Conservation (phyloP, 495 filamentous ascomycete species). For the Bombardia bombarda region DNA sequence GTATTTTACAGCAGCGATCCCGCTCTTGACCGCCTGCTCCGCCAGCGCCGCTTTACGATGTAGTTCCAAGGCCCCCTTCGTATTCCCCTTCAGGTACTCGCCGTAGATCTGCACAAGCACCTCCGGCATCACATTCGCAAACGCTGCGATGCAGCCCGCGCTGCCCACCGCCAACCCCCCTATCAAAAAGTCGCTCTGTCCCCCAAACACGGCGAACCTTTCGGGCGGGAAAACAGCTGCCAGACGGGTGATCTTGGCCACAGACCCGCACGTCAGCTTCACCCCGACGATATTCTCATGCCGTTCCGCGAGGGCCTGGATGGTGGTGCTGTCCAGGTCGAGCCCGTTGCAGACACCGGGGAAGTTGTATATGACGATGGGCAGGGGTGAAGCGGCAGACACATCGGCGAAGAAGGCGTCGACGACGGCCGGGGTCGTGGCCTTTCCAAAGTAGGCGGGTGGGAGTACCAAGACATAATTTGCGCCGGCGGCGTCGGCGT, state of each 20-base stretch:
- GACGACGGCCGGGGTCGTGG: conserved; percentile 49
- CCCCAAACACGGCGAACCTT: conserved; percentile 58
- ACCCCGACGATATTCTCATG: conserved; percentile 49
- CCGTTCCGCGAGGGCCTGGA: conserved; percentile 42
- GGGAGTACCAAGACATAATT: conserved; percentile 56
- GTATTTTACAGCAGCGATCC: conserved; percentile 60
- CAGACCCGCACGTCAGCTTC: conserved; percentile 62
- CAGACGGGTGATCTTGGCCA: conserved; percentile 50
- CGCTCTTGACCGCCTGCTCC: conserved; percentile 50
- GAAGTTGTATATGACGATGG: conserved; percentile 65
- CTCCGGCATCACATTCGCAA: conserved; percentile 59
- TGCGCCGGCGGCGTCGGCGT: conserved; percentile 50
- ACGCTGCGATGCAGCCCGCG: conserved; percentile 58
- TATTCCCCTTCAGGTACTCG: conserved; percentile 30
- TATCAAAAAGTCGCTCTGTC: conserved; percentile 63
- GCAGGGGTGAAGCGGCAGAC: conserved; percentile 31
- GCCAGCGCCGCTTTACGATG: conserved; percentile 41
- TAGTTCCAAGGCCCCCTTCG: conserved; percentile 46
- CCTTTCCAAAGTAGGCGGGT: conserved; percentile 56
- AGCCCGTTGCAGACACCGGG: conserved; percentile 65
- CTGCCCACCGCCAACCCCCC: conserved; percentile 52
- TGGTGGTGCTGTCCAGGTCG: conserved; percentile 56
- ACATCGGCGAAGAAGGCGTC: conserved; percentile 55
- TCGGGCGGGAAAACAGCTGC: conserved; percentile 45
- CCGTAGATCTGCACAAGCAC: conserved; percentile 46